Evolutionary conservation across 1,284 basidiomycete species (phyloP).

Genomic region (Hymenochaete sp.): DNA sequence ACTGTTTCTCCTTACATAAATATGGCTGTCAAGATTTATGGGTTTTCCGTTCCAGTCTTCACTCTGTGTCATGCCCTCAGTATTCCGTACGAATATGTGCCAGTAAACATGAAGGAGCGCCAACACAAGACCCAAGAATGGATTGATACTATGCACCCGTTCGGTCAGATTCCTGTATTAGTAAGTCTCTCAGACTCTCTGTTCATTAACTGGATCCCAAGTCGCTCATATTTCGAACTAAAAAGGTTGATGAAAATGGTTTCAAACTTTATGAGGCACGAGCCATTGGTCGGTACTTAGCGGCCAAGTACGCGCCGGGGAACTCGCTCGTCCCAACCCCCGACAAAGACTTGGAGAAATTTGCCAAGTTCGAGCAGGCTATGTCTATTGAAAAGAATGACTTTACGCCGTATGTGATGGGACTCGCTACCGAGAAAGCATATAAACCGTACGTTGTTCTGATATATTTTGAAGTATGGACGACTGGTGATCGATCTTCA

Average conservation of each 20-base stretch:
- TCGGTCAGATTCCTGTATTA: conserved; percentile 52
- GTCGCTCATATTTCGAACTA: no score
- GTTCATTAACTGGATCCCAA: conserved; percentile 35
- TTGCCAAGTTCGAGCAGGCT: conserved; percentile 29
- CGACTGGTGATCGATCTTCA: not conserved
- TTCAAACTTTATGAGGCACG: conserved; percentile 25
- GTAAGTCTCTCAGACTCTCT: conserved; percentile 35
- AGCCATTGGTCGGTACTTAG: conserved; percentile 28
- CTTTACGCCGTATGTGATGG: conserved; percentile 38
- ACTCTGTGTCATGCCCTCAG: conserved; percentile 16
- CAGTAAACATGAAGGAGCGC: conserved; percentile 15
- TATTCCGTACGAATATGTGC: conserved; percentile 18
- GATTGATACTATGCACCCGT: conserved; percentile 45
- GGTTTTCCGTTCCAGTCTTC: conserved; percentile 18
- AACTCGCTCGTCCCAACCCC: conserved; percentile 17
- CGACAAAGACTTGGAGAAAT: conserved; percentile 22
- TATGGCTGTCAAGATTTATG: conserved; percentile 18
- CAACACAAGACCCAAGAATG: conserved; percentile 41
- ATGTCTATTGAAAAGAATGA: conserved; percentile 29
- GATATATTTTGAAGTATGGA: not conserved
- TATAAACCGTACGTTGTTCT: conserved; percentile 36
- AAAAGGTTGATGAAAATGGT: conserved; percentile 22
- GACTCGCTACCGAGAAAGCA: conserved; percentile 36
- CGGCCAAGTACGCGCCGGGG: conserved; percentile 23
- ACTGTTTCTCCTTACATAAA: not conserved